Conservation (phyloP, 1,139 yeast genomes). For the Diutina ranongensis region DNA sequence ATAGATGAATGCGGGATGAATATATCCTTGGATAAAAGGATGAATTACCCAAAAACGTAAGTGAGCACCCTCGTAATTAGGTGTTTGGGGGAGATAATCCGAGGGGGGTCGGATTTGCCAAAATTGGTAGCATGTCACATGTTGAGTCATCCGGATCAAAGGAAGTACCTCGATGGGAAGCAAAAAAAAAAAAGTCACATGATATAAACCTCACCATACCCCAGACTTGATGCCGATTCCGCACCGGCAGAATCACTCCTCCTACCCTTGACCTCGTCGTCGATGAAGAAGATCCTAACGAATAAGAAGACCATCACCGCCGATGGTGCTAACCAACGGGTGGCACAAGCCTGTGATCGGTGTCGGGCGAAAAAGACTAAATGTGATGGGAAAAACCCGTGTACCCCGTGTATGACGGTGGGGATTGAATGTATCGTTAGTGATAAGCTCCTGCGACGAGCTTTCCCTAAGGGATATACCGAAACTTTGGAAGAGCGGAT, state of each 20-base stretch:
- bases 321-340: slow-evolving; percentile 18
- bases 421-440: slow-evolving; percentile 36
- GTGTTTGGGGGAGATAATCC: too few relatives aligned
- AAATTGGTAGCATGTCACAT: too few relatives aligned
- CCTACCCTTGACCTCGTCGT: not conserved
- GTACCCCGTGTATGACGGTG: slow-evolving; percentile 31
- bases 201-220: not conserved
- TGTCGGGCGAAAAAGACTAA: slow-evolving; percentile 73
- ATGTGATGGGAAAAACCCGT: slow-evolving; percentile 57
- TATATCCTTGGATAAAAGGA: too few relatives aligned
- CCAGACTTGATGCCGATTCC: slow-evolving; percentile 1
- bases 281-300: slow-evolving; percentile 5
- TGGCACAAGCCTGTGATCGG: slow-evolving; percentile 82
- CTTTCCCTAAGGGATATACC: slow-evolving; percentile 39
- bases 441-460: slow-evolving; percentile 30
- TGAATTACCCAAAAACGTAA: too few relatives aligned
- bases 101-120: too few relatives aligned
- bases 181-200: not conserved
- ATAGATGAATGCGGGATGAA: too few relatives aligned
- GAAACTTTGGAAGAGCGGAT: slow-evolving; percentile 36
- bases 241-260: not conserved
- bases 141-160: not conserved
- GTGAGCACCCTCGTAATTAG: too few relatives aligned
- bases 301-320: not conserved
- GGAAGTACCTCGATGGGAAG: too few relatives aligned